Base-by-base conservation (phyloP, 75 land plant species). In the Selaginella moellendorffii region DNA sequence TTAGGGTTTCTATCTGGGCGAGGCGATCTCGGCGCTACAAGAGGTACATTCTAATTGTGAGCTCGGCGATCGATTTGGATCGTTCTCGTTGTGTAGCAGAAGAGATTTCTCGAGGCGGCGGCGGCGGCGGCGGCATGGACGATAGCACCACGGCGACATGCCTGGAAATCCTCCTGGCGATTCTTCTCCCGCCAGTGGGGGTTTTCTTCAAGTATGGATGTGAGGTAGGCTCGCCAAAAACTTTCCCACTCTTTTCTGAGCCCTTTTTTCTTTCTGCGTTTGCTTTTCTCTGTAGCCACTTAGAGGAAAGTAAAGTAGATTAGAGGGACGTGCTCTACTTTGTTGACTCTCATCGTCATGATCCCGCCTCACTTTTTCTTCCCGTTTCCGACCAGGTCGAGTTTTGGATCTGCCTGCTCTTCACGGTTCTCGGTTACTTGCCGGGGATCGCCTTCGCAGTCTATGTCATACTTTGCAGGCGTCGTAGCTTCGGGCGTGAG, bases 391-490 rank as follows among this genome's bases (percentile, higher is more conserved):
- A 65, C 68, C 72, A 83, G 90, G 78, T 80, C 53, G 83, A 86
- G 63, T 86, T 86, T 31, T 86, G 90, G 87, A 86, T 86, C 42
- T 65, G 59, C 26, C 28, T 86, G 74, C 61, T 86, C 67, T 72
- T 86, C 71, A 83, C 90, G 12, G 9, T 86, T 22, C 64, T 86
- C 62, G 90, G 90, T 1, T 86, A 81, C 52, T 76, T 86, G 23
- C 84, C 90, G 0, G 87, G 90, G 8, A 81, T 86, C n/a, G 64
- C 83, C 46, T 86, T 83, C 27, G 90, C 86, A 2, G 69, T 86
- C 28, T 86, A 81, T 66, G 72, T 74, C 25, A 27, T 74, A 30
- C 53, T 72, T 0, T 36, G 46, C 14, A 36, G 46, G 46, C 46
- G 46, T 36, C 5, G 46, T 5, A 14, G 5, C 46, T 14, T 14